phyloP scores from a whole-genome alignment of 805 yeast species.

The Candida loeiensis region DNA sequence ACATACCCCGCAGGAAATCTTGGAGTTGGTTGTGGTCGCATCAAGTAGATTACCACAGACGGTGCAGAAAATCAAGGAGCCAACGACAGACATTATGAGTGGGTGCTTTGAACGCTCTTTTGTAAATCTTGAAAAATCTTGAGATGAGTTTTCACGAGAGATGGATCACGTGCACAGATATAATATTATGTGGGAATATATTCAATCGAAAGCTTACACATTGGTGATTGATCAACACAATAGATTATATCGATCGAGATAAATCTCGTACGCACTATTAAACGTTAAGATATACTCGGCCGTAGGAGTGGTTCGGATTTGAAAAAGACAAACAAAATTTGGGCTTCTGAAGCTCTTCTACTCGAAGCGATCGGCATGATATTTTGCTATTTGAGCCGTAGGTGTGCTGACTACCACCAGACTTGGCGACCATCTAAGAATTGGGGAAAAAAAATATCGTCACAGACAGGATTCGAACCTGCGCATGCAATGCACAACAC shows the following conservation, averaged over 20 bases:
- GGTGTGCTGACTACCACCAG: too few species aligned
- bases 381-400: too few species aligned
- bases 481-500: conserved; percentile 60
- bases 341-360: too few species aligned
- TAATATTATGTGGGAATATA: not conserved
- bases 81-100: conserved; percentile 82
- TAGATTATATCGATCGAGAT: too few species aligned
- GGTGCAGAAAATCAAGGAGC: conserved; percentile 88
- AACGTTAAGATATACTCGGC: too few species aligned
- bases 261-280: too few species aligned
- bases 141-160: conserved; percentile 4
- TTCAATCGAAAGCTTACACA: too few species aligned
- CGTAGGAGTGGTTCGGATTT: too few species aligned
- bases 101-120: not conserved
- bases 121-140: conserved; percentile 4
- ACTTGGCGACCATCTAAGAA: too few species aligned
- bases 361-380: too few species aligned
- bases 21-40: conserved; percentile 47
- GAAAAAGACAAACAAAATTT: too few species aligned
- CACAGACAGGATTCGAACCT: conserved; percentile 99
- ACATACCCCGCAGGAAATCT: conserved; percentile 57
- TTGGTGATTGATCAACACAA: too few species aligned
- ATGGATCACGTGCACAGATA: not conserved
- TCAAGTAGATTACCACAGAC: conserved; percentile 91
- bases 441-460: conserved; percentile 57